Evolutionary conservation across 306 rosid species (phyloP).

Genomic region (Prunus salicina): DNA sequence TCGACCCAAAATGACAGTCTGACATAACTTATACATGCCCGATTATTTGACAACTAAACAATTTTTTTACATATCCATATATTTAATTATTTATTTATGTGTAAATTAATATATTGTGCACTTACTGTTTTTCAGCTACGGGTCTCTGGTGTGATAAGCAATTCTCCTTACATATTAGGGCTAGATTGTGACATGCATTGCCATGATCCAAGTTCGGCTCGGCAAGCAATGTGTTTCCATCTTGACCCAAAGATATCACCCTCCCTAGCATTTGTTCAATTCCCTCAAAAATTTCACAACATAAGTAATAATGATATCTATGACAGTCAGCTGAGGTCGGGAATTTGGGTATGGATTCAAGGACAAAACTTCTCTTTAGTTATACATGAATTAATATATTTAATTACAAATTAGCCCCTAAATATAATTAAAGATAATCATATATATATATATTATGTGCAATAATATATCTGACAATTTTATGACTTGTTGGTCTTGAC

Average conservation of each 20-base stretch:
- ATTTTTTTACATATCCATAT: not conserved
- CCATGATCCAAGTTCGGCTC: slow-evolving; percentile 60
- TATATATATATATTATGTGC: not conserved
- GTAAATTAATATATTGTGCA: too few species aligned
- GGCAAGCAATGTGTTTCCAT: slow-evolving; percentile 70
- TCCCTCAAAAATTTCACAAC: slow-evolving; percentile 58
- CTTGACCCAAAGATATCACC: slow-evolving; percentile 62
- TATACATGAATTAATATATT: not conserved
- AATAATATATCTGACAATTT: not conserved
- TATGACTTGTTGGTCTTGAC: not conserved
- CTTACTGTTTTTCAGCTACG: slow-evolving; percentile 45
- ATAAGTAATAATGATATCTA: slow-evolving; percentile 58
- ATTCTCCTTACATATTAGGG: slow-evolving; percentile 58
- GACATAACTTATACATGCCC: not conserved
- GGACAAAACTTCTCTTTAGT: not conserved
- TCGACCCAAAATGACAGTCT: not conserved
- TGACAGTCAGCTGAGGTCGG: slow-evolving; percentile 44
- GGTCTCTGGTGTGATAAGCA: slow-evolving; percentile 63
- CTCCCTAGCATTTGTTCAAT: slow-evolving; percentile 61
- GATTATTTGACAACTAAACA: not conserved
- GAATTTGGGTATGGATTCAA: slow-evolving; percentile 32
- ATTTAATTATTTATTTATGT: too few species aligned
- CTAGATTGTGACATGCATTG: slow-evolving; percentile 83
- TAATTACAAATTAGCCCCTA: too few species aligned
- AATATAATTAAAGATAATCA: too few species aligned